These are phyloP conservation scores for Lasiosphaeria hispida DNA, from an alignment of 495 filamentous ascomycete species.

Conservation along the genomic window DNA sequence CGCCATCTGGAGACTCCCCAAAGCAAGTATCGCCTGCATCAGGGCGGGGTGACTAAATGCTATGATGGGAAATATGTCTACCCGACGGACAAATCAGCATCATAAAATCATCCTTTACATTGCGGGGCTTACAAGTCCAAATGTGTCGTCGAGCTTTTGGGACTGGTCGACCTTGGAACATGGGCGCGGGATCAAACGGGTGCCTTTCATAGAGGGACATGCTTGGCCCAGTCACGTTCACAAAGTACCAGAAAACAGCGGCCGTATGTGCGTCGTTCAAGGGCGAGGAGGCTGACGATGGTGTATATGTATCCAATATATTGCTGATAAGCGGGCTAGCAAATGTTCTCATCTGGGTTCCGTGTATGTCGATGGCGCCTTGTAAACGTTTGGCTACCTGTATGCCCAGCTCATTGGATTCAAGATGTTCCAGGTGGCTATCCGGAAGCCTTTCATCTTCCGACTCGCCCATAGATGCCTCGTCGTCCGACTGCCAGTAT, in stretches of 20 bases:
- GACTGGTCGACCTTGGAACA: conserved; percentile 62
- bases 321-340: conserved; percentile 46
- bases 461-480: conserved; percentile 58
- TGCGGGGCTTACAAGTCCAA: conserved; percentile 66
- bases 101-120: no score
- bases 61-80: conserved; percentile 77
- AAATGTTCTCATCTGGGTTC: conserved; percentile 41
- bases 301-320: conserved; percentile 74
- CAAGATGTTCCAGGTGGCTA: conserved; percentile 27
- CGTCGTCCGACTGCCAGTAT: conserved; percentile 61
- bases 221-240: conserved; percentile 82
- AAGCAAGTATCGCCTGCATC: conserved; percentile 86
- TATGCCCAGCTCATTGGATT: conserved; percentile 41
- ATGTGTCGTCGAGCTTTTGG: conserved; percentile 71
- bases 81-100: not conserved
- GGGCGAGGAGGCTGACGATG: conserved; percentile 72
- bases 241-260: conserved; percentile 87
- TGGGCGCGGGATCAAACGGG: conserved; percentile 70
- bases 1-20: conserved; percentile 85
- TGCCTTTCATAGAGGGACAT: conserved; percentile 87
- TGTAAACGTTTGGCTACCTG: conserved; percentile 36
- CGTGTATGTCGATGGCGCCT: conserved; percentile 32
- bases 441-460: conserved; percentile 43
- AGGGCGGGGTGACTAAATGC: conserved; percentile 80
- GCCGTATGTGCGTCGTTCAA: conserved; percentile 80